A percentile compares a stretch with the other conserved stretches of the same genome.
These are phyloP conservation scores for Cryptococcus deneoformans DNA, from an alignment of 1,284 basidiomycete genomes.

Conservation along the genomic window DNA sequence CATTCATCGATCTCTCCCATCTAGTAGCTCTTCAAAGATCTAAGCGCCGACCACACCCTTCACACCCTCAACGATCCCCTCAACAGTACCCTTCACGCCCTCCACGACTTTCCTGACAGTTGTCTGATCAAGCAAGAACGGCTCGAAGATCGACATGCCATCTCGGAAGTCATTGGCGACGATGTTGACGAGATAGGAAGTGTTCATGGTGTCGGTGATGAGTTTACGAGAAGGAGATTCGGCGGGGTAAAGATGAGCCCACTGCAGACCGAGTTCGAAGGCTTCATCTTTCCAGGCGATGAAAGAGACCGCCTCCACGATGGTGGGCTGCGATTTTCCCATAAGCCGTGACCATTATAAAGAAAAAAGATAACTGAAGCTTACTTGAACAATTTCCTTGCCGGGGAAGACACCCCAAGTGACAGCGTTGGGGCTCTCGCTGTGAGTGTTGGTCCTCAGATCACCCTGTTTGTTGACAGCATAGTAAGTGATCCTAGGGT, in stretches of 20 bases:
- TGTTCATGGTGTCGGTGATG: slow-evolving; percentile 75
- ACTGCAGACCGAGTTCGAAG: slow-evolving; percentile 90
- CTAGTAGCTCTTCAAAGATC: background rate
- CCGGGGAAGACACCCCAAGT: slow-evolving; percentile 99
- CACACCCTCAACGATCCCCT: slow-evolving; percentile 16
- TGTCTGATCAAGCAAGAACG: slow-evolving; percentile 59
- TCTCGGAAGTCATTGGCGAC: slow-evolving; percentile 96
- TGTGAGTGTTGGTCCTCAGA: slow-evolving; percentile 90
- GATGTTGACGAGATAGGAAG: slow-evolving; percentile 88
- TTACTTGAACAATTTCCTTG: slow-evolving; percentile 85
- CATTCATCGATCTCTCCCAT: background rate
- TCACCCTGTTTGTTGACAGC: slow-evolving; percentile 73
- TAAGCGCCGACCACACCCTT: slow-evolving; percentile 19
- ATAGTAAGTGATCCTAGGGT: slow-evolving; percentile 92
- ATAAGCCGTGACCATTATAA: background rate
- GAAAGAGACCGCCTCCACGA: slow-evolving; percentile 76
- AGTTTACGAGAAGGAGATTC: slow-evolving; percentile 71
- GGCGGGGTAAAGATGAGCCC: slow-evolving; percentile 85
- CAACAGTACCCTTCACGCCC: slow-evolving; percentile 10
- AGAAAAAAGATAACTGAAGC: background rate
- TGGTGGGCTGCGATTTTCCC: slow-evolving; percentile 62
- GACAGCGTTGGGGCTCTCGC: slow-evolving; percentile 95
- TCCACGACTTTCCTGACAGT: slow-evolving; percentile 12
- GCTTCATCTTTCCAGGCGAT: slow-evolving; percentile 73
- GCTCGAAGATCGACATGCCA: slow-evolving; percentile 76